Conservation (phyloP, 805 yeast genomes). For the Nakazawaea wyomingensis region DNA sequence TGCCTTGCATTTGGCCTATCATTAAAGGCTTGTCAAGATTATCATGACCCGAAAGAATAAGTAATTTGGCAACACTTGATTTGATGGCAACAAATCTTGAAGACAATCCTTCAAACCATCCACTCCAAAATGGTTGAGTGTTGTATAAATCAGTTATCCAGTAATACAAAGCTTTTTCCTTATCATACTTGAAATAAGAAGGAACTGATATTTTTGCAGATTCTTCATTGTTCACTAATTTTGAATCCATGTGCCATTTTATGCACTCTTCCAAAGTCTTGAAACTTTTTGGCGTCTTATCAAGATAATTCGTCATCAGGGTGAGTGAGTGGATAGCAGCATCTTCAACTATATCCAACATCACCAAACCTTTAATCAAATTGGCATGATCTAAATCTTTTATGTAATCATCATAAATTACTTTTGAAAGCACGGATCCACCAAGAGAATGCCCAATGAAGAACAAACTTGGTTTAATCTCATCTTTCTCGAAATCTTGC, state of each 20-base stretch:
- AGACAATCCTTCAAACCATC: constrained; percentile 79
- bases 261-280: constrained; percentile 52
- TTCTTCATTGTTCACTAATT: constrained; percentile 45
- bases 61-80: constrained; percentile 50
- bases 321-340: constrained; percentile 70
- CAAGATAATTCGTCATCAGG: constrained; percentile 63
- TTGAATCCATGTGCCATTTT: constrained; percentile 71
- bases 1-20: constrained; percentile 98
- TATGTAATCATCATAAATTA: constrained; percentile 26
- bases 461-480: constrained; percentile 36
- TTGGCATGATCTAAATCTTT: constrained; percentile 16
- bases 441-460: constrained; percentile 91
- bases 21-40: constrained; percentile 78
- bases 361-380: constrained; percentile 58
- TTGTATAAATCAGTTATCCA: constrained; percentile 65
- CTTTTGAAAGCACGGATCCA: constrained; percentile 72
- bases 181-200: constrained; percentile 37
- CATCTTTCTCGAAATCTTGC: constrained; percentile 13
- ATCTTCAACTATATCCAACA: constrained; percentile 93
- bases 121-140: constrained; percentile 69
- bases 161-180: constrained; percentile 17
- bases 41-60: constrained; percentile 86
- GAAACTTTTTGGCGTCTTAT: constrained; percentile 61
- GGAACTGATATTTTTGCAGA: constrained; percentile 83
- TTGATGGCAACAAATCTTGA: constrained; percentile 33